These are phyloP conservation scores for Xylaria grammica DNA, from an alignment of 495 filamentous ascomycete species.

Conservation along the genomic window DNA sequence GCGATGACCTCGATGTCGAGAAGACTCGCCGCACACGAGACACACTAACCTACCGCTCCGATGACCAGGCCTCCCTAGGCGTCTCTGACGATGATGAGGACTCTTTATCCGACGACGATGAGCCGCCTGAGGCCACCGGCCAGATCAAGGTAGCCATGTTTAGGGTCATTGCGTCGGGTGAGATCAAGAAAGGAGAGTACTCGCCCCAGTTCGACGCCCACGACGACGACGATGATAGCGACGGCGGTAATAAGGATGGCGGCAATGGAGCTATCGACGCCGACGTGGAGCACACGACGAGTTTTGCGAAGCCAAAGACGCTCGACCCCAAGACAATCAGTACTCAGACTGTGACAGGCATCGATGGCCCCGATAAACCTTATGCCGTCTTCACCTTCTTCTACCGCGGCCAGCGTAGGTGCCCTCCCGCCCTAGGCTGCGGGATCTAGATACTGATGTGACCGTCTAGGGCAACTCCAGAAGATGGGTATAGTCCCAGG, in stretches of 20 bases:
- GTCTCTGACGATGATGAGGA: constrained; percentile 71
- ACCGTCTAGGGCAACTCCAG: constrained; percentile 75
- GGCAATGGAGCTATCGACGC: constrained; percentile 52
- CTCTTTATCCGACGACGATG: constrained; percentile 86
- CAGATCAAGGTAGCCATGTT: constrained; percentile 99
- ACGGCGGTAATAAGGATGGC: constrained; percentile 48
- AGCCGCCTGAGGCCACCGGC: constrained; percentile 88
- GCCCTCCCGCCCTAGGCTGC: constrained; percentile 17
- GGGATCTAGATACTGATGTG: constrained; percentile 23
- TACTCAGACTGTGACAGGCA: constrained; percentile 98
- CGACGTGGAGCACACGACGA: constrained; percentile 96
- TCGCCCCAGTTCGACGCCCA: constrained; percentile 97
- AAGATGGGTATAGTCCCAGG: constrained; percentile 87
- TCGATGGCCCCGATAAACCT: constrained; percentile 91
- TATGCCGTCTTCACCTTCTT: constrained; percentile 98
- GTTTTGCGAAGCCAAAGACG: constrained; percentile 96
- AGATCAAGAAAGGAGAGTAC: constrained; percentile 96
- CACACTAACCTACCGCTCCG: constrained; percentile 78
- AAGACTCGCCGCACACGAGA: constrained; percentile 42
- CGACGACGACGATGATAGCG: constrained; percentile 81
- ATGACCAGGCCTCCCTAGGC: constrained; percentile 74
- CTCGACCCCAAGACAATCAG: constrained; percentile 97
- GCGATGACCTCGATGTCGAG: constrained; percentile 58
- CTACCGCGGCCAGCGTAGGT: constrained; percentile 93
- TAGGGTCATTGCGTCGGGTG: constrained; percentile 91